Percentiles rank a stretch among this genome's conserved stretches.
phyloP scores from a whole-genome alignment of 225 moss, liverwort and hornwort species.

The Sphagnum tenellum region DNA sequence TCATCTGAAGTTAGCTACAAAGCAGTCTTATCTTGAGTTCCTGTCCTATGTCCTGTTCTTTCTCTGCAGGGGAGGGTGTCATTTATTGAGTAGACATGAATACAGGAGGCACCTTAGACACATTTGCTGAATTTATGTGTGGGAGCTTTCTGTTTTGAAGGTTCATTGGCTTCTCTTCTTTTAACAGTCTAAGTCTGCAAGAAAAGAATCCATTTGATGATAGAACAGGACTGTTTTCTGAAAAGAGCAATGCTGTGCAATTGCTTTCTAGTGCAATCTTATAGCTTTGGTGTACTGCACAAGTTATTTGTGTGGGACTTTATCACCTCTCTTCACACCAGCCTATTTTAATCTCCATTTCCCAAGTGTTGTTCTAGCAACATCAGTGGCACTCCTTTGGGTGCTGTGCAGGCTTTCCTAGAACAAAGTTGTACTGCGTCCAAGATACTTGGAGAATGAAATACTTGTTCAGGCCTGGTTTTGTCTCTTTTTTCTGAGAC shows the following conservation, averaged over 20 bases:
- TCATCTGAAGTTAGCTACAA: too few species aligned
- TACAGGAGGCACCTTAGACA: conserved; percentile 78
- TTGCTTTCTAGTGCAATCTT: background rate
- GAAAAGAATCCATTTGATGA: background rate
- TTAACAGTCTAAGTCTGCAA: too few species aligned
- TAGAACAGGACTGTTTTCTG: background rate
- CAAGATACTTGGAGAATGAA: background rate
- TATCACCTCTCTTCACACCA: background rate
- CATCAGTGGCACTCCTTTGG: too few species aligned
- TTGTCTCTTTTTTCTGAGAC: background rate
- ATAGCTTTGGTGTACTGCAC: conserved; percentile 4
- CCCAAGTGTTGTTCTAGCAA: too few species aligned
- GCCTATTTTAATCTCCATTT: too few species aligned
- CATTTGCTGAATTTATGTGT: conserved; percentile 65
- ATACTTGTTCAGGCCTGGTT: background rate
- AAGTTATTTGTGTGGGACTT: conserved; percentile 6
- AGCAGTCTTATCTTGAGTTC: too few species aligned
- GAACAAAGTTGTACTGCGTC: conserved; percentile 6
- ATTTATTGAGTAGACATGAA: conserved; percentile 91
- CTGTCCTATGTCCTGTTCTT: too few species aligned
- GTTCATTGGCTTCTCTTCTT: conserved; percentile 10
- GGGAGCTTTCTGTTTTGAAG: conserved; percentile 97
- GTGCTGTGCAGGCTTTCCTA: background rate
- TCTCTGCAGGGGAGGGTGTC: conserved; percentile 64
- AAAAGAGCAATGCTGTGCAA: background rate